Base-by-base conservation (phyloP, 2,329 filamentous ascomycete genomes). In the Coniochaeta sp. region DNA sequence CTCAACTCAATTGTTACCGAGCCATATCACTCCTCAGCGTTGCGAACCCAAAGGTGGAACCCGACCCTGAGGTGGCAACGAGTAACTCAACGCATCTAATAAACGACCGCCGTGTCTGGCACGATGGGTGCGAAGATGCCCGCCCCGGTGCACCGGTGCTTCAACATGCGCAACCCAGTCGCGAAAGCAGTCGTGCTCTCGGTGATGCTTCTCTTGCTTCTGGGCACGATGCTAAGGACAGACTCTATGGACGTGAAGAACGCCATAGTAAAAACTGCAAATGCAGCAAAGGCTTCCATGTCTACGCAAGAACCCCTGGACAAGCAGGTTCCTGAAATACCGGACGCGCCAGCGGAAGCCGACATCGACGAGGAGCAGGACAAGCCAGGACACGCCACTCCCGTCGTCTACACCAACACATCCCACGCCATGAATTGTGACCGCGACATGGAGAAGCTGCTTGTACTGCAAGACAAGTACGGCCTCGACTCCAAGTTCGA, bases 91-190 rank as follows among this genome's bases (percentile, higher is more conserved):
- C 47, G 3, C 14, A 17, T 6, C 22, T n/a, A 26, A 47, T 5
- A 17, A n/a, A 6, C 14, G 24, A 52, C 24, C 47, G 47, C 14
- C 24, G 47, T 52, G 47, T 28, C 47, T 17, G 26, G 14, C 47
- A n/a, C 47, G 17, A 58, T 58, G 38, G 38, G 34, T 31, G 56
- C 38, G 22, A 59, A 47, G 58, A 44, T 43, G 22, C 22, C 58
- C 31, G 31, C 63, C n/a, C 31, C 60, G 19, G 62, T 67, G 61
- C 72, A 76, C 64, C 78, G 73, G 64, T 72, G 78, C 64, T 72
- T 79, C 71, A 79, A 70, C 64, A 79, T 81, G 77, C 74, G 80
- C 63, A 80, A 78, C 64, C 76, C 79, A 4, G 75, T 81, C 60
- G 72, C 73, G 47, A 73, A 77, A 70, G 78, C 75, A 57, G 68